Evolutionary conservation across 768 basidiomycete genomes (phyloP).

Genomic region (Termitomyces sp.): DNA sequence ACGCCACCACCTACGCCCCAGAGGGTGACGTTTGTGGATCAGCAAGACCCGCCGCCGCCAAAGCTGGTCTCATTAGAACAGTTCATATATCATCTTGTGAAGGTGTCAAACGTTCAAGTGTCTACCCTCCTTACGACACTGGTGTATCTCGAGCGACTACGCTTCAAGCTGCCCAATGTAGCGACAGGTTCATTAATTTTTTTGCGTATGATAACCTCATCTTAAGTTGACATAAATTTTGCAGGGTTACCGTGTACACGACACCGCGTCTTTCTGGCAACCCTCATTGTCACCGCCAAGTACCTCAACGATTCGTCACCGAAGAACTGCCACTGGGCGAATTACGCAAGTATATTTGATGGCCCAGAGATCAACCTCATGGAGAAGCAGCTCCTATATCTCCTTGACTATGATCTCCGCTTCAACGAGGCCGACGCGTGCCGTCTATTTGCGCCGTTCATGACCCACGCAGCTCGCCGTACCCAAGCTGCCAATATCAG

Average conservation of each 20-base stretch:
- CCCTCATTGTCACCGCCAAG: conserved; percentile 93
- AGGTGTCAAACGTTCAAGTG: conserved; percentile 83
- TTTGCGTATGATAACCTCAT: conserved; percentile 3
- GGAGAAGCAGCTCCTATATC: conserved; percentile 92
- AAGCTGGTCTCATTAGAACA: conserved; percentile 63
- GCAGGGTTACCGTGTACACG: conserved; percentile 85
- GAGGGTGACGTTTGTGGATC: conserved; percentile 34
- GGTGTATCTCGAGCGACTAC: conserved; percentile 86
- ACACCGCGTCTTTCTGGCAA: conserved; percentile 93
- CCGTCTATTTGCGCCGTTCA: conserved; percentile 64
- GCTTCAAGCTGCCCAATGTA: conserved; percentile 70
- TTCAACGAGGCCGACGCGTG: conserved; percentile 83
- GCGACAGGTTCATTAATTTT: conserved; percentile 65
- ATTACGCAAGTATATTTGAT: conserved; percentile 72
- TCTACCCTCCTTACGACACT: conserved; percentile 87
- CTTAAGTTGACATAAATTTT: background rate
- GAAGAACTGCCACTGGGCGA: conserved; percentile 92
- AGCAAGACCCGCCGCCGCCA: conserved; percentile 24
- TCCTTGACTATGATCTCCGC: conserved; percentile 90
- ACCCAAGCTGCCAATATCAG: conserved; percentile 33
- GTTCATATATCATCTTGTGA: conserved; percentile 80
- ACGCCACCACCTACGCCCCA: conserved; percentile 68
- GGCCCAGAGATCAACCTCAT: conserved; percentile 85
- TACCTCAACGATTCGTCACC: conserved; percentile 96
- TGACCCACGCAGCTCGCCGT: conserved; percentile 25